These are phyloP conservation scores for Epichloe coenophiala DNA, from an alignment of 2,329 filamentous ascomycete species.

Conservation along the genomic window DNA sequence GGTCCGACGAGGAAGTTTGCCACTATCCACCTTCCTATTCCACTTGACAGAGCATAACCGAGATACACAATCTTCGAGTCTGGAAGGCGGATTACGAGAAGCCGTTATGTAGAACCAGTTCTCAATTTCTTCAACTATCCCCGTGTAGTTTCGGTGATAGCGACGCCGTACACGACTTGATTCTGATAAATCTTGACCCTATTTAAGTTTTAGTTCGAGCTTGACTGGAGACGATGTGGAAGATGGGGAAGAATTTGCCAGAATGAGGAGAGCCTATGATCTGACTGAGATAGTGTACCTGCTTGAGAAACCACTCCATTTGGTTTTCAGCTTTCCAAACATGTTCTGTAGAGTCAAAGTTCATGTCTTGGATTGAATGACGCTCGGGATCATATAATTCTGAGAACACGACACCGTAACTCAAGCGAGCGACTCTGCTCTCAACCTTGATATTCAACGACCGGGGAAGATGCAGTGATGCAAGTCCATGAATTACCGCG, in stretches of 20 bases:
- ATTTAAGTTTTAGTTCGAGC: background rate
- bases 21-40: background rate
- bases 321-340: slow-evolving; percentile 8
- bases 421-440: slow-evolving; percentile 14
- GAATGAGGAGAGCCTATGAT: background rate
- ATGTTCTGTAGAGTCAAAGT: background rate
- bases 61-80: background rate
- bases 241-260: background rate
- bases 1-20: background rate
- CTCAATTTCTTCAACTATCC: background rate
- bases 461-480: background rate
- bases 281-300: background rate
- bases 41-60: background rate
- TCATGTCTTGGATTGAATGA: slow-evolving; percentile 6
- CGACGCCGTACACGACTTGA: background rate
- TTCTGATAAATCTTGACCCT: background rate
- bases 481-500: slow-evolving; percentile 16
- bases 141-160: accelerated
- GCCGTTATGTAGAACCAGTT: background rate
- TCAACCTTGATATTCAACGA: slow-evolving; percentile 8
- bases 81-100: background rate
- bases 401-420: slow-evolving; percentile 10
- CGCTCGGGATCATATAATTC: background rate
- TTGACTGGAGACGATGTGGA: background rate
- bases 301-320: slow-evolving; percentile 16